Percentiles rank a stretch among this genome's conserved stretches.
These are phyloP conservation scores for Blastomyces percursus DNA, from an alignment of 2,329 filamentous ascomycete genomes.

Conservation along the genomic window DNA sequence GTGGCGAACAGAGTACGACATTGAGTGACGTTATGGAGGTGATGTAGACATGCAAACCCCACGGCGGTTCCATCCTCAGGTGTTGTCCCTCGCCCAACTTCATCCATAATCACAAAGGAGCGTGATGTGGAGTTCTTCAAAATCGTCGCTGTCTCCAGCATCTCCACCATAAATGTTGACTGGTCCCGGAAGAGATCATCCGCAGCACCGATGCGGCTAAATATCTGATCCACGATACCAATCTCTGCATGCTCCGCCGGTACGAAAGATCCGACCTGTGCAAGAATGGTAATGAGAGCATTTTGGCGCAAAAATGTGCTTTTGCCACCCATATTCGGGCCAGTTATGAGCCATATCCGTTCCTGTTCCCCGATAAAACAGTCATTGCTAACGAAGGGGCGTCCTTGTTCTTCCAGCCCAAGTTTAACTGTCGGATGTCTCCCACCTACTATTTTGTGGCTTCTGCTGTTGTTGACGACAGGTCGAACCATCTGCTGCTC, in stretches of 20 bases:
- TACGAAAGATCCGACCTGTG: conserved; percentile 86
- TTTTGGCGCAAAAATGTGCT: conserved; percentile 94
- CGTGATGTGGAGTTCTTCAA: conserved; percentile 70
- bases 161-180: conserved; percentile 99
- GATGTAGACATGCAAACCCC: conserved; percentile 75
- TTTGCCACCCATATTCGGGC: conserved; percentile 99
- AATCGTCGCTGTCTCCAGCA: conserved; percentile 91
- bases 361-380: conserved; percentile 68
- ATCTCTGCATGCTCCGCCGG: conserved; percentile 77
- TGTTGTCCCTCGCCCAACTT: conserved; percentile 88
- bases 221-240: conserved; percentile 90
- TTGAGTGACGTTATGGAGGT: conserved; percentile 65
- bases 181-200: conserved; percentile 93
- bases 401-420: conserved; percentile 66
- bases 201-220: conserved; percentile 83
- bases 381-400: conserved; percentile 75
- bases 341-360: conserved; percentile 56
- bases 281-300: conserved; percentile 84
- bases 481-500: conserved; percentile 68
- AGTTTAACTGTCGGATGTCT: conserved; percentile 87
- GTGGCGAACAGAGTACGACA: conserved; percentile 85
- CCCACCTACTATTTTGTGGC: conserved; percentile 71
- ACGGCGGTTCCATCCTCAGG: conserved; percentile 85
- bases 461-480: conserved; percentile 51
- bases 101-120: conserved; percentile 96